Percentiles rank a stretch among this genome's conserved stretches.
Evolutionary conservation across 768 basidiomycete genomes (phyloP).

Genomic region (Tulasnella sp.): DNA sequence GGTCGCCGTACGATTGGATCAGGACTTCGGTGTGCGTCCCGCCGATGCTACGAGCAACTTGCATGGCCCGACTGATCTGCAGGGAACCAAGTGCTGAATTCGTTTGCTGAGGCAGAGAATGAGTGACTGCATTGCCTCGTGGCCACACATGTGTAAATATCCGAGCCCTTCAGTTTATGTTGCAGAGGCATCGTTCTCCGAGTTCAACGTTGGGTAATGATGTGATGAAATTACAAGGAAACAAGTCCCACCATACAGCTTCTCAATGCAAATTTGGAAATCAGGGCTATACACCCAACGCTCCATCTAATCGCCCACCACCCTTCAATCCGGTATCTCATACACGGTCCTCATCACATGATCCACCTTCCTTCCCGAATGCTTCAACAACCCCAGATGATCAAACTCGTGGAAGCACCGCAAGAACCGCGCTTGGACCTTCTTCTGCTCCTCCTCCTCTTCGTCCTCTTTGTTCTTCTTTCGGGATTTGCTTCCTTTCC

Average conservation of each 20-base stretch:
- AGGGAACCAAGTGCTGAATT: too few relatives aligned
- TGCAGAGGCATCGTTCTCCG: too few relatives aligned
- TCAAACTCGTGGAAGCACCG: constrained; percentile 74
- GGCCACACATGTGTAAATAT: too few relatives aligned
- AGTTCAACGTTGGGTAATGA: too few relatives aligned
- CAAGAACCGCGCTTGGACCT: constrained; percentile 68
- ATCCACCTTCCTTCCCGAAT: constrained; percentile 65
- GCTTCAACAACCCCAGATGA: constrained; percentile 67
- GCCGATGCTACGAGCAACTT: constrained; percentile 25
- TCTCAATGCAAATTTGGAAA: too few relatives aligned
- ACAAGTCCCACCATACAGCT: too few relatives aligned
- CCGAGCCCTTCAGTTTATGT: too few relatives aligned
- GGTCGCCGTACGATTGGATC: constrained; percentile 69
- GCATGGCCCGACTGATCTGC: neutral
- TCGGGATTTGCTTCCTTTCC: constrained; percentile 37
- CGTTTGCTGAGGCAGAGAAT: too few relatives aligned
- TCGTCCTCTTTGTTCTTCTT: constrained; percentile 6
- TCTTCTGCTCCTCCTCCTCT: constrained; percentile 18
- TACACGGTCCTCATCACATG: constrained; percentile 61
- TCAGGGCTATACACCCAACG: too few relatives aligned
- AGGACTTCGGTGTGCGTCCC: constrained; percentile 60
- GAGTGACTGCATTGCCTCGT: too few relatives aligned
- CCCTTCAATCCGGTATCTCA: constrained; percentile 26
- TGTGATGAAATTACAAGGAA: too few relatives aligned
- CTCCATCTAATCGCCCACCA: too few relatives aligned